A percentile compares a stretch with the other conserved stretches of the same genome.
phyloP scores from a whole-genome alignment of 306 rosid species.

The Spatholobus suberectus region DNA sequence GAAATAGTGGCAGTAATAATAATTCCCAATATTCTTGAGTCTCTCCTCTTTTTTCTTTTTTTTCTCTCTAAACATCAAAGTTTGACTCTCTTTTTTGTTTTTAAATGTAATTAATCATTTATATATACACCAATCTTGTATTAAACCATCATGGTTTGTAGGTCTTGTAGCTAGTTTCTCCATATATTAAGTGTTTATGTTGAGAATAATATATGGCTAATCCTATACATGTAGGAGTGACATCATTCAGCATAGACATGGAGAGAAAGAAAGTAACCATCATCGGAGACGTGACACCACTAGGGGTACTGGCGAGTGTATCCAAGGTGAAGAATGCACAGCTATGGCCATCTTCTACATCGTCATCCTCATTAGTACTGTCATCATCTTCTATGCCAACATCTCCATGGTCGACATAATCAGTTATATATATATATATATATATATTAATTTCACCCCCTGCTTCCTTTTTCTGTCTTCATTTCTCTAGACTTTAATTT shows the following conservation, averaged over 20 bases:
- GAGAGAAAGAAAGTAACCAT: slow-evolving; percentile 83
- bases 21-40: neutral
- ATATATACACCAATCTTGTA: neutral
- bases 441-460: neutral
- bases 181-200: neutral
- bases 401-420: slow-evolving; percentile 57
- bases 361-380: slow-evolving; percentile 36
- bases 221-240: slow-evolving; percentile 70
- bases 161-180: neutral
- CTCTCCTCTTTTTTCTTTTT: neutral
- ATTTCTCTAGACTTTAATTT: neutral
- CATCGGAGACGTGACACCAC: slow-evolving; percentile 75
- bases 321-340: slow-evolving; percentile 90
- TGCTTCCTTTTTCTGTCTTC: neutral
- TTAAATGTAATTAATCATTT: neutral
- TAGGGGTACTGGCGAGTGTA: slow-evolving; percentile 71
- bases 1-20: neutral
- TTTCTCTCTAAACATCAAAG: neutral
- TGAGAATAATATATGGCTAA: slow-evolving; percentile 15
- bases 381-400: slow-evolving; percentile 45
- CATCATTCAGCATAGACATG: slow-evolving; percentile 77
- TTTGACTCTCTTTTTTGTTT: neutral
- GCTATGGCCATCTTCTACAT: slow-evolving; percentile 68
- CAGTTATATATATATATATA: too few species aligned
- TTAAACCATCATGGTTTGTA: neutral